Base-by-base conservation (phyloP, 345 rosid species). In the Streptanthus diversifolius region DNA sequence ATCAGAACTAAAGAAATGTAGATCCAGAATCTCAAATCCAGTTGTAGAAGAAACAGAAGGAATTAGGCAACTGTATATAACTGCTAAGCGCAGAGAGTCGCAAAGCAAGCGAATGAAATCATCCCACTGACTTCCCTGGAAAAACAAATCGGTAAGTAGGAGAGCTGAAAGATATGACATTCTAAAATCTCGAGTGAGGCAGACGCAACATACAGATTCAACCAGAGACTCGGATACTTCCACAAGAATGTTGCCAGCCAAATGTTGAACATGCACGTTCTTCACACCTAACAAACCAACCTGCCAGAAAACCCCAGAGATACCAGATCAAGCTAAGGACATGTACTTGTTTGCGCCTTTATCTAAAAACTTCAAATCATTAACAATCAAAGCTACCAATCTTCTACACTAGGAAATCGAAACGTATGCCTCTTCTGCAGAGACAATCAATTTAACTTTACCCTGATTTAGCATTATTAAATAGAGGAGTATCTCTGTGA, bases 231-330 rank as follows among this genome's bases (percentile, higher is more conserved):
- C 82, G 0, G 93, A 83, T 52, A 86, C 54, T 63, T 67, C 73
- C 14, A 70, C 82, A 77, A 93, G 87, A 59, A 88, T 65, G 65
- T 82, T 87, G 75, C 87, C 86, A 4, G 80, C 84, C 79, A 82
- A 75, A 84, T 90, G 93, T 64, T 73, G 88, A 83, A 87, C 55
- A 75, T 77, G 87, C 5, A 39, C 83, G 71, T 63, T 85, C 76
- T 79, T 82, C 33, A 78, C 67, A 15, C 76, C 73, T 25, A 87
- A 71, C 68, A 85, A 80, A 74, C 54, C 37, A 60, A 85, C 79
- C 98, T 93, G 84, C 71, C 8, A 61, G 30, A 59, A 51, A 65
- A 58, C 29, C n/a, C 4, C 43, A 66, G 58, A 62, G 25, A 48
- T 4, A 71, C 39, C 22, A 55, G 4, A 43, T 63, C 70, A 61